Conservation (phyloP, 1,284 basidiomycete genomes). For the Peniophora sp. region DNA sequence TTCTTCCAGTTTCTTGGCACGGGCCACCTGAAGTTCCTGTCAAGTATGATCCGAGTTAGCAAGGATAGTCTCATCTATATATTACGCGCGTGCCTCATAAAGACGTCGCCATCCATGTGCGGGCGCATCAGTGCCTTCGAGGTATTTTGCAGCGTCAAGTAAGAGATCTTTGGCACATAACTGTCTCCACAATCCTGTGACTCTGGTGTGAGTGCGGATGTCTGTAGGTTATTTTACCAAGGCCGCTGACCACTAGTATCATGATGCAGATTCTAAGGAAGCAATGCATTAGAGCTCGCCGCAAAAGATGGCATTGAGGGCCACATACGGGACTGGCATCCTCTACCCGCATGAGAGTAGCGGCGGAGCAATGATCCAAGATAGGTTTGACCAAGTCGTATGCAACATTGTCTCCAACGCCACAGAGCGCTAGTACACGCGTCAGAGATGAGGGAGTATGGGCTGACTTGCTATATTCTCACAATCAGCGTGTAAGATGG, state of each 20-base stretch:
- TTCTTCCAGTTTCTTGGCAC: constrained; percentile 54
- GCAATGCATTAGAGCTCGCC: constrained; percentile 10
- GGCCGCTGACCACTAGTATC: constrained; percentile 62
- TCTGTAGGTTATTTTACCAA: too few relatives aligned
- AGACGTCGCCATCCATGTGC: constrained; percentile 61
- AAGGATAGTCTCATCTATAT: constrained; percentile 1
- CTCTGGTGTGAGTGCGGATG: constrained; percentile 1
- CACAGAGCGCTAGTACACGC: constrained; percentile 37
- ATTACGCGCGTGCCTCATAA: constrained; percentile 46
- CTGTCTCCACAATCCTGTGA: constrained; percentile 60
- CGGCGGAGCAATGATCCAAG: constrained; percentile 59
- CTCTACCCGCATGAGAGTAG: constrained; percentile 61
- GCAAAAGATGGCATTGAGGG: constrained; percentile 4
- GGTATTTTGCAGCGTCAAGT: constrained; percentile 38
- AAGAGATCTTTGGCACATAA: constrained; percentile 55
- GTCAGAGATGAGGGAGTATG: not conserved
- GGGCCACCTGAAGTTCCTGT: constrained; percentile 46
- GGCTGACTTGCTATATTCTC: not conserved
- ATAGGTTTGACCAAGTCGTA: constrained; percentile 62
- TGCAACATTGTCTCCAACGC: constrained; percentile 44
- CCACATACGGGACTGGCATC: constrained; percentile 54
- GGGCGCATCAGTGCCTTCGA: constrained; percentile 28
- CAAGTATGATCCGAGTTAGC: constrained; percentile 2
- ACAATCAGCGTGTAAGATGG: constrained; percentile 20
- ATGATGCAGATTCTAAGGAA: constrained; percentile 42